A percentile compares a stretch with the other conserved stretches of the same genome.
Evolutionary conservation across 1,139 yeast genomes (phyloP).

Genomic region (Debaryomyces subglobosus): DNA sequence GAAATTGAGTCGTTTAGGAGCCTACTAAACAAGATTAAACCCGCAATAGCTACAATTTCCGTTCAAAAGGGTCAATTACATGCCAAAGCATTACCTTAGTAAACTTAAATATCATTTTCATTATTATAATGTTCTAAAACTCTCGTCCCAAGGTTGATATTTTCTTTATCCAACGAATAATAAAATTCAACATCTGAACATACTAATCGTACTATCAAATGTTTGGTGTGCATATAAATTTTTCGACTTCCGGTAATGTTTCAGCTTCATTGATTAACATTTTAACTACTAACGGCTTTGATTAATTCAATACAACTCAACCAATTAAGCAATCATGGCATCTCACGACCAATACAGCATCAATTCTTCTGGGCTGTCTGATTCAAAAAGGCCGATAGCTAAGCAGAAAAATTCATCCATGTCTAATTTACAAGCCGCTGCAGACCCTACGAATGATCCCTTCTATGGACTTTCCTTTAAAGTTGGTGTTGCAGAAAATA

Average conservation of each 20-base stretch:
- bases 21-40: neutral
- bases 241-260: conserved; percentile 1
- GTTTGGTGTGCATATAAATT: conserved; percentile 1
- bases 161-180: too few relatives aligned
- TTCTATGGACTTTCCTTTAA: conserved; percentile 60
- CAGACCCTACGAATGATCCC: conserved; percentile 29
- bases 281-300: neutral
- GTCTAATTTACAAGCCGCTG: neutral
- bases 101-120: too few relatives aligned
- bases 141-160: too few relatives aligned
- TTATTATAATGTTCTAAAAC: too few relatives aligned
- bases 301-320: neutral
- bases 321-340: neutral
- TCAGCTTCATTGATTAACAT: conserved; percentile 1
- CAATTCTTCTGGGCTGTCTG: conserved; percentile 1
- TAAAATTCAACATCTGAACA: too few relatives aligned
- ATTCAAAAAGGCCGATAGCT: neutral
- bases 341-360: neutral
- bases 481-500: conserved; percentile 91
- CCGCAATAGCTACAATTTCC: neutral
- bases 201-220: too few relatives aligned
- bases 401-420: neutral
- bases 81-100: neutral
- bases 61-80: neutral
- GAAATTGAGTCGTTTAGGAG: neutral